Evolutionary conservation across 495 filamentous ascomycete species (phyloP).

Genomic region (Penicillium ochrochloron): DNA sequence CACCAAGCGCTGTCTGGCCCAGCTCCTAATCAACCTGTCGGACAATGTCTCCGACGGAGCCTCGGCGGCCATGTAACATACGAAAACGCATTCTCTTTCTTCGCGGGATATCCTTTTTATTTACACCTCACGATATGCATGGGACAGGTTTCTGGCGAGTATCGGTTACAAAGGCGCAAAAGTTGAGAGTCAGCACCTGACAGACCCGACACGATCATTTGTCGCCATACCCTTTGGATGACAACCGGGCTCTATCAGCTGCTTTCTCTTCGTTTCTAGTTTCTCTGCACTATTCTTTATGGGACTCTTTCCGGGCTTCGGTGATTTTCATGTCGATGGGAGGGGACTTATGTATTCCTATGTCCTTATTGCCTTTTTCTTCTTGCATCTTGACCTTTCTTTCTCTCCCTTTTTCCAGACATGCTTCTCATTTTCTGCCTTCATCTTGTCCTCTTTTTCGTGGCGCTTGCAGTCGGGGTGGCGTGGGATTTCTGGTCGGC

Average conservation of each 20-base stretch:
- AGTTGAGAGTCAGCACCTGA: constrained; percentile 33
- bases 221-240: constrained; percentile 25
- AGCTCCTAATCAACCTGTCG: constrained; percentile 94
- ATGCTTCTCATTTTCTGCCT: constrained; percentile 20
- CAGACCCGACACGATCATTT: constrained; percentile 15
- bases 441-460: constrained; percentile 24
- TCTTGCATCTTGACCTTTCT: constrained; percentile 36
- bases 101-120: constrained; percentile 40
- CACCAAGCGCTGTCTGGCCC: constrained; percentile 95
- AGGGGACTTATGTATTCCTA: constrained; percentile 41
- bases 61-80: constrained; percentile 54
- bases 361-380: constrained; percentile 33
- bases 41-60: constrained; percentile 80
- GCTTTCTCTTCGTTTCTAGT: constrained; percentile 36
- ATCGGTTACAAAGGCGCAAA: constrained; percentile 52
- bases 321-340: constrained; percentile 36
- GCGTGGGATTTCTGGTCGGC: constrained; percentile 48
- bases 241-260: constrained; percentile 25
- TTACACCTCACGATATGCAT: constrained; percentile 54
- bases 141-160: constrained; percentile 55
- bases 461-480: constrained; percentile 37
- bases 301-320: constrained; percentile 33
- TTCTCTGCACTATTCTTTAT: constrained; percentile 29
- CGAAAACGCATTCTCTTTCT: constrained; percentile 44
- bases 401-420: constrained; percentile 17